Evolutionary conservation across 352 stramenopile genomes (phyloP), one percentile per base, ranked within the genome.

Genomic region (Thalassiosira pacifica): DNA sequence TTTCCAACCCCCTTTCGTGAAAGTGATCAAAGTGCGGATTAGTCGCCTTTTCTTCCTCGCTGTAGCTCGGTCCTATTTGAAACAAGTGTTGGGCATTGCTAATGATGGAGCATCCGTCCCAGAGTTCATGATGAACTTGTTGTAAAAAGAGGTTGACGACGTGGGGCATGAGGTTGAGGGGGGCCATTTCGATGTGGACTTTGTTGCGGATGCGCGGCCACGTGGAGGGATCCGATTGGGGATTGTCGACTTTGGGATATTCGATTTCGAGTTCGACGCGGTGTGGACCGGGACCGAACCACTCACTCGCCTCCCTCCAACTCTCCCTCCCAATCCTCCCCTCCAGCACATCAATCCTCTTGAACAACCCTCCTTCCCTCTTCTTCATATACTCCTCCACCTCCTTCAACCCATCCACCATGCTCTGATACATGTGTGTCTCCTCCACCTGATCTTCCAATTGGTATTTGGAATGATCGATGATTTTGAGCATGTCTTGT

Each of bases 121-220:
- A 95, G 10, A 96, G 72, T 68, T 84, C 79, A 37, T 94, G 90
- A 40, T 90, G 78, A 8, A 96, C 92, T 81, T 96, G 93, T 71
- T 93, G 83, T 57, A 96, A 71, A 85, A 96, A 96, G 1, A 94
- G 75, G 69, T 94, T 90, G 11, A 95, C 86, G 0, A 88, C 66
- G 69, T 94, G 90, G 9, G 93, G 92, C 66, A 96, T 91, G 0
- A 92, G 53, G 11, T 93, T 83, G 0, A 92, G 37, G 10, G 91
- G 85, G 27, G 93, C 93, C 75, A 94, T 57, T 77, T 95, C 90
- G 18, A 96, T 45, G 6, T 89, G 27, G 66, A 96, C 83, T 31
- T 55, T 79, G 32, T 85, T 69, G 42, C 65, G 24, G 18, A 67
- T 52, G 34, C 61, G 63, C 2, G 69, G 57, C 76, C 82, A 86